These are phyloP conservation scores for Zygnema cylindricum DNA, from an alignment of 139 green algal genomes.

Conservation along the genomic window DNA sequence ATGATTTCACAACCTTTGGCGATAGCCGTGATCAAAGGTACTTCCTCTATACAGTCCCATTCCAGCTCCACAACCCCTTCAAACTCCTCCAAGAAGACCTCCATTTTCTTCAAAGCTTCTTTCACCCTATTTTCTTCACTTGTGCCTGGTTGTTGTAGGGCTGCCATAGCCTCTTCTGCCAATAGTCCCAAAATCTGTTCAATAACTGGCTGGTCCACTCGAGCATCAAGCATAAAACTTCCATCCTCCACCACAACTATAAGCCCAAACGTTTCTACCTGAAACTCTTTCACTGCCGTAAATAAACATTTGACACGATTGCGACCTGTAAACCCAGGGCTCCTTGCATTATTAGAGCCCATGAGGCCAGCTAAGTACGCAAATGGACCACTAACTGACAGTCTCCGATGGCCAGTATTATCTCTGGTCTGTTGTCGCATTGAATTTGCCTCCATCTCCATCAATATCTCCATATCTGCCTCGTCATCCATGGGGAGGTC, in stretches of 20 bases:
- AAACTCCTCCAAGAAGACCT: background rate
- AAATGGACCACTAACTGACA: background rate
- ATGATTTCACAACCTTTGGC: background rate
- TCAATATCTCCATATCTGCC: background rate
- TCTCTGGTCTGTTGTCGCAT: background rate
- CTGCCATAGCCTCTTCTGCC: background rate
- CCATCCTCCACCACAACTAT: background rate
- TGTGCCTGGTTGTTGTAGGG: background rate
- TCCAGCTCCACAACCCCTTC: background rate
- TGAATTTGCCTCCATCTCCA: background rate
- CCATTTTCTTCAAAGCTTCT: background rate
- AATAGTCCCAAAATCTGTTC: background rate
- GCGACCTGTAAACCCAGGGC: background rate
- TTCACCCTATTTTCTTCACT: background rate
- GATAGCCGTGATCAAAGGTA: background rate
- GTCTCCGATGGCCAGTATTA: background rate
- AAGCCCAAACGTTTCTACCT: background rate
- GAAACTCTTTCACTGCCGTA: background rate
- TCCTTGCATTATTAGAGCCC: background rate
- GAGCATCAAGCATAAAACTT: background rate
- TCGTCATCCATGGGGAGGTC: background rate
- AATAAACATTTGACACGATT: background rate
- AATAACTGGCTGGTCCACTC: background rate
- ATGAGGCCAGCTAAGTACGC: background rate
- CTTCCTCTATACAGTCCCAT: background rate